phyloP scores from a whole-genome alignment of 2,329 filamentous ascomycete species.

The Leptographium procerum region DNA sequence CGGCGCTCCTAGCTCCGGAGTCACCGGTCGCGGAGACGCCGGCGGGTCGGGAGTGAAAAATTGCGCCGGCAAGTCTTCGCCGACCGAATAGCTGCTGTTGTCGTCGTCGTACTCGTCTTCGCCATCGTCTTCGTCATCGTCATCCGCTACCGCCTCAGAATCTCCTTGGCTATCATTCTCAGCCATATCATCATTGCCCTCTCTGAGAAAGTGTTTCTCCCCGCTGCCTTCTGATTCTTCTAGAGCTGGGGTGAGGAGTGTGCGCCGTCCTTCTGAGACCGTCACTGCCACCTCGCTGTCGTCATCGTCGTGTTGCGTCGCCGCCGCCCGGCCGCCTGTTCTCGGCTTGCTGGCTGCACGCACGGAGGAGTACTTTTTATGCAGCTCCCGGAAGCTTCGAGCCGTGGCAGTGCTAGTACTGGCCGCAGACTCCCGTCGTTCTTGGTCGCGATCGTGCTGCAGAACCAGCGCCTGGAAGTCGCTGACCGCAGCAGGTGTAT shows the following conservation, averaged over 20 bases:
- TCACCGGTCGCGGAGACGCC: conserved; percentile 16
- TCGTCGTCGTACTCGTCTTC: neutral
- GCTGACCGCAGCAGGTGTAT: neutral
- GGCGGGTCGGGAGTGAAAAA: conserved; percentile 32
- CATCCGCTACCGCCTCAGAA: neutral
- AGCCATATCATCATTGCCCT: neutral
- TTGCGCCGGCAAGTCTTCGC: conserved; percentile 19
- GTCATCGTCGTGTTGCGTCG: conserved; percentile 26
- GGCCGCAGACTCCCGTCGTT: conserved; percentile 48
- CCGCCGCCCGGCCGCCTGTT: neutral
- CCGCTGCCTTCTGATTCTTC: conserved; percentile 18
- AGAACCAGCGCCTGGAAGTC: conserved; percentile 44
- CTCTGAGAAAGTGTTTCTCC: conserved; percentile 19
- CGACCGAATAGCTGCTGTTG: conserved; percentile 10
- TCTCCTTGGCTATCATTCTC: neutral
- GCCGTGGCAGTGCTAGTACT: conserved; percentile 58
- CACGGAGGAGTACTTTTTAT: conserved; percentile 46
- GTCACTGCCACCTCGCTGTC: conserved; percentile 47
- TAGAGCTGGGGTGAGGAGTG: conserved; percentile 39
- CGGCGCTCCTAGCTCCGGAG: too few relatives aligned
- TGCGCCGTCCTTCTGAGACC: conserved; percentile 49
- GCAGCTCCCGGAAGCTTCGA: conserved; percentile 51
- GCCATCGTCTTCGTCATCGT: conserved; percentile 8
- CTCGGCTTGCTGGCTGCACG: conserved; percentile 28
- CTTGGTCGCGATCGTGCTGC: conserved; percentile 26